These are phyloP conservation scores for Prunus persica DNA, from an alignment of 306 rosid species.

Conservation along the genomic window DNA sequence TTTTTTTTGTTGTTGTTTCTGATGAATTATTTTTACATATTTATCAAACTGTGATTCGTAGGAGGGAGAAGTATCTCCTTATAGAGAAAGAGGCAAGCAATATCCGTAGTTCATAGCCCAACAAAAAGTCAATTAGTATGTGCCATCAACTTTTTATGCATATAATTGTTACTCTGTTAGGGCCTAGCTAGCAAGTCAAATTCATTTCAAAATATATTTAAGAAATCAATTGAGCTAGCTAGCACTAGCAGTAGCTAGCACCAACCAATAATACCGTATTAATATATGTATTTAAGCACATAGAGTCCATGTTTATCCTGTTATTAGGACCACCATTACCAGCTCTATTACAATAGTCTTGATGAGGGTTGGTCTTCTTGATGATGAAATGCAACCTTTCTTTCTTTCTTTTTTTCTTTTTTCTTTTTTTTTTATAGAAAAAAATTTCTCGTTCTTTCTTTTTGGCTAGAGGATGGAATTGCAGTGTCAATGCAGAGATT, in stretches of 20 bases:
- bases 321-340: conserved; percentile 39
- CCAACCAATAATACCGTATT: conserved; percentile 19
- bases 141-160: not conserved
- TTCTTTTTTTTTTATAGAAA: not conserved
- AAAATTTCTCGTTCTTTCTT: not conserved
- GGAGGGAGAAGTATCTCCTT: too few relatives aligned
- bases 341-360: conserved; percentile 29
- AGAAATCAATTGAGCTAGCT: conserved; percentile 7
- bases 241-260: not conserved
- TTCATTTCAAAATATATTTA: not conserved
- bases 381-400: conserved; percentile 54
- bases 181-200: conserved; percentile 1
- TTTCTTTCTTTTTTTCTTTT: conserved; percentile 1
- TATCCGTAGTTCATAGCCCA: not conserved
- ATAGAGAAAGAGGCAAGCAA: too few relatives aligned
- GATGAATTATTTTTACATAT: too few relatives aligned
- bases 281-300: conserved; percentile 12
- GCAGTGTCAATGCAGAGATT: conserved; percentile 64
- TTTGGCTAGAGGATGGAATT: conserved; percentile 23
- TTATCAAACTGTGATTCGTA: too few relatives aligned
- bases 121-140: conserved; percentile 18
- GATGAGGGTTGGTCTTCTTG: conserved; percentile 51
- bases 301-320: conserved; percentile 43
- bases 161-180: not conserved
- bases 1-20: too few relatives aligned